Evolutionary conservation across 176 grass and related monocot species (phyloP).

Genomic region (Oryza coarctata): DNA sequence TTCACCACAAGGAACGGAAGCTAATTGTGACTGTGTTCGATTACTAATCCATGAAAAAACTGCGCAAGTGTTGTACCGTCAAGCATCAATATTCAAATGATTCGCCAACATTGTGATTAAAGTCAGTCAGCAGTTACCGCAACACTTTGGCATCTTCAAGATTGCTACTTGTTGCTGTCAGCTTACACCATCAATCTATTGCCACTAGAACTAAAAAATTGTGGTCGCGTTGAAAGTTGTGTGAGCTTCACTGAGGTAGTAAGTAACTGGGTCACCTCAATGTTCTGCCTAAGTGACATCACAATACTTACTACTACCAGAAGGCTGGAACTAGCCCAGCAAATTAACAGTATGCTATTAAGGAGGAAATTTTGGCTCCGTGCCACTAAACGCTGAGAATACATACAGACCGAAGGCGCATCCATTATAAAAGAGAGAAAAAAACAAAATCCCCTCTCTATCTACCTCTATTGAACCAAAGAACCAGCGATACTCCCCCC

Average conservation of each 20-base stretch:
- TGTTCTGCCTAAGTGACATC: not conserved
- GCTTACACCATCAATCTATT: not conserved
- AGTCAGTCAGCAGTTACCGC: not conserved
- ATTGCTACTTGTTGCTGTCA: not conserved
- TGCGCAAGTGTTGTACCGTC: not conserved
- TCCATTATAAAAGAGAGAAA: too few species aligned
- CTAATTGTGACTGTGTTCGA: not conserved
- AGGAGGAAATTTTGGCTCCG: too few species aligned
- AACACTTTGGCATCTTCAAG: conserved; percentile 5
- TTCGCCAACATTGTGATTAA: not conserved
- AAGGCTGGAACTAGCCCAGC: not conserved
- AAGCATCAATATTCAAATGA: not conserved
- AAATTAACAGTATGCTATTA: not conserved
- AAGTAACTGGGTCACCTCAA: not conserved
- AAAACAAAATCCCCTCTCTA: too few species aligned
- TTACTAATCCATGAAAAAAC: not conserved
- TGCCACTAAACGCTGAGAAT: not conserved
- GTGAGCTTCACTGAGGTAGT: not conserved
- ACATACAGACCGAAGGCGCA: not conserved
- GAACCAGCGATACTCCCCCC: too few species aligned
- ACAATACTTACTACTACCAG: not conserved
- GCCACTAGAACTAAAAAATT: not conserved
- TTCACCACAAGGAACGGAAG: not conserved
- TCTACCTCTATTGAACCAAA: too few species aligned
- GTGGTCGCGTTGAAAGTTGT: not conserved